Percentiles rank a stretch among this genome's conserved stretches.
These are phyloP conservation scores for Euphrasia arctica DNA, from an alignment of 305 asterid species.

Conservation along the genomic window DNA sequence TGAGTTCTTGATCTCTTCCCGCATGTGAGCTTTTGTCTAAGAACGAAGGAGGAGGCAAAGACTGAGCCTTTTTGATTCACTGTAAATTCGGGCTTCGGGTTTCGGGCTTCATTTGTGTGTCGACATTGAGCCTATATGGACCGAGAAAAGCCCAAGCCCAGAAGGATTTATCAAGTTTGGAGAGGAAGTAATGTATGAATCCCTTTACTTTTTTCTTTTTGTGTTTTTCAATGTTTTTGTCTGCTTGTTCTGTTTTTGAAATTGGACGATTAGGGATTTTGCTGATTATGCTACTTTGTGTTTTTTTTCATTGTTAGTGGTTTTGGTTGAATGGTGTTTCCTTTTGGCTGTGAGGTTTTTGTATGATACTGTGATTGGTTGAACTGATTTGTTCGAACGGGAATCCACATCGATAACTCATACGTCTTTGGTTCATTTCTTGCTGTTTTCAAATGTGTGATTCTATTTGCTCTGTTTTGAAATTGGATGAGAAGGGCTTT, in stretches of 20 bases:
- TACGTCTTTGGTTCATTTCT: no score
- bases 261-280: neutral
- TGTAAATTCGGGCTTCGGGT: slow-evolving; percentile 26
- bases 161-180: slow-evolving; percentile 64
- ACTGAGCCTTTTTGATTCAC: slow-evolving; percentile 9
- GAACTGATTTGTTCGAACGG: no score
- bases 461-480: no score
- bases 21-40: slow-evolving; percentile 26
- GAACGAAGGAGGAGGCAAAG: slow-evolving; percentile 22
- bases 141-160: slow-evolving; percentile 43
- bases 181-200: neutral
- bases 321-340: no score
- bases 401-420: no score
- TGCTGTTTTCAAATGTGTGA: no score
- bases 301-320: no score
- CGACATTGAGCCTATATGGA: slow-evolving; percentile 35
- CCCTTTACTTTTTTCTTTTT: neutral
- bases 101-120: neutral
- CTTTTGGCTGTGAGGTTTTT: no score
- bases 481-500: neutral
- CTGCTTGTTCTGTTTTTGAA: neutral
- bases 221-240: neutral
- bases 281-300: no score
- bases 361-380: no score
- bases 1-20: slow-evolving; percentile 23